A percentile compares a stretch with the other conserved stretches of the same genome.
Evolutionary conservation across 768 basidiomycete species (phyloP).

Genomic region (Lentinula guzmanii): DNA sequence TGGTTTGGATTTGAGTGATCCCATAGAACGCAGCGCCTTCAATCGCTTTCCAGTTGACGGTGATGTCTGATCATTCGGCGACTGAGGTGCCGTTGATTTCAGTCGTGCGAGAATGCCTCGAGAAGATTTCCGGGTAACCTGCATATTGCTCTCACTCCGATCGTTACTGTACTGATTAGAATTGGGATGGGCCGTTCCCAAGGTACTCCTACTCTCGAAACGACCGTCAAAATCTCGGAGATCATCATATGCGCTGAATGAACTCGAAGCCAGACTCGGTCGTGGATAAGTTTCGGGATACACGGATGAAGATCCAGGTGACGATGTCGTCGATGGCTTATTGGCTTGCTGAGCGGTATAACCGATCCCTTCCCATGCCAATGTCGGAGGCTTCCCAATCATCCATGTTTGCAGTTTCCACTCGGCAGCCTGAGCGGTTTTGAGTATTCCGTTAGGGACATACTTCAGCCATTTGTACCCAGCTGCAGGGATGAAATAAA

Average conservation of each 20-base stretch:
- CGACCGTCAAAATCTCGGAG: conserved; percentile 81
- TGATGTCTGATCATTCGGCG: conserved; percentile 32
- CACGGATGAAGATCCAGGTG: conserved; percentile 18
- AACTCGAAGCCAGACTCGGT: conserved; percentile 66
- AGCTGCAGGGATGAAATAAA: conserved; percentile 30
- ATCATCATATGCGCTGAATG: conserved; percentile 86
- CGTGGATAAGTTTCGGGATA: conserved; percentile 43
- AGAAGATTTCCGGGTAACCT: conserved; percentile 53
- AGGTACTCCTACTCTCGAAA: conserved; percentile 75
- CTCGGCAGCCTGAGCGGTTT: conserved; percentile 94
- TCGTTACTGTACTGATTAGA: conserved; percentile 9
- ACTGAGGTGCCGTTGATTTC: conserved; percentile 44
- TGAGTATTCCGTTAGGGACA: conserved; percentile 87
- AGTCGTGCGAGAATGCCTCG: conserved; percentile 62
- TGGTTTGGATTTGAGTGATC: conserved; percentile 62
- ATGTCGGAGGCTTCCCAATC: conserved; percentile 89
- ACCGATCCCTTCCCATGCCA: conserved; percentile 82
- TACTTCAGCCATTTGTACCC: conserved; percentile 97
- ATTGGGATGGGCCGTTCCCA: conserved; percentile 37
- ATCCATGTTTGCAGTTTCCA: conserved; percentile 98
- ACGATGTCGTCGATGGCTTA: conserved; percentile 9
- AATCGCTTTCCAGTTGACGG: conserved; percentile 43
- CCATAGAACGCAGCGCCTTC: conserved; percentile 76
- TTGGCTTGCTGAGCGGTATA: conserved; percentile 41
- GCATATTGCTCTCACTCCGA: conserved; percentile 29